These are phyloP conservation scores for Castanospermum australe DNA, from an alignment of 306 rosid species.

Conservation along the genomic window DNA sequence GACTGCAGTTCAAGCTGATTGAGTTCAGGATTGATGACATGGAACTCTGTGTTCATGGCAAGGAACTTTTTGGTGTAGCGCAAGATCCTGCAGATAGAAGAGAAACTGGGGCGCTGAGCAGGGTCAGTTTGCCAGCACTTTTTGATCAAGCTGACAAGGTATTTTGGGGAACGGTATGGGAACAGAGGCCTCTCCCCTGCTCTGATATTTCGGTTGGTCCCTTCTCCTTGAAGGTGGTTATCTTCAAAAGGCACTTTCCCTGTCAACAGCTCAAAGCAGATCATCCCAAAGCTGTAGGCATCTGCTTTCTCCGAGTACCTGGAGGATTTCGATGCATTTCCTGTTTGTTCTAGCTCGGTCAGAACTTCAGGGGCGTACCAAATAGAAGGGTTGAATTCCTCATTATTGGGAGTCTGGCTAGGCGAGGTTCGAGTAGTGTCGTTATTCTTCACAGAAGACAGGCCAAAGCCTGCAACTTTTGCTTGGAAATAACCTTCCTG, in stretches of 20 bases:
- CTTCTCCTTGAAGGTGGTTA: constrained; percentile 71
- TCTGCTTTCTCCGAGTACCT: constrained; percentile 84
- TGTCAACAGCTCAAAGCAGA: constrained; percentile 81
- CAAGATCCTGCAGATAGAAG: constrained; percentile 82
- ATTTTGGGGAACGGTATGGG: constrained; percentile 78
- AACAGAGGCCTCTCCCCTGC: constrained; percentile 95
- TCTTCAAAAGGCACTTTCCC: constrained; percentile 92
- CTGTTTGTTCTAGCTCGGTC: constrained; percentile 54
- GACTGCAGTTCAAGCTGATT: constrained; percentile 45
- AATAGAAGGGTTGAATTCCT: constrained; percentile 45
- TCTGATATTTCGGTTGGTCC: constrained; percentile 58
- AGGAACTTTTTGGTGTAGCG: constrained; percentile 80
- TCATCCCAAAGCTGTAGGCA: constrained; percentile 87
- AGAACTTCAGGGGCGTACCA: constrained; percentile 93
- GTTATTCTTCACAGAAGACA: constrained; percentile 32
- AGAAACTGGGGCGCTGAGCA: constrained; percentile 67
- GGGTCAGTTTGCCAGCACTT: constrained; percentile 92
- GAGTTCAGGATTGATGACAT: constrained; percentile 51
- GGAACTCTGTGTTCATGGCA: constrained; percentile 48
- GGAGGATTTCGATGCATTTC: background rate
- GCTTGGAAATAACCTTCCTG: constrained; percentile 77
- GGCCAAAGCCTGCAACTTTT: constrained; percentile 74
- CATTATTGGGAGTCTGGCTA: constrained; percentile 16
- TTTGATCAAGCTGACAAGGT: constrained; percentile 71
- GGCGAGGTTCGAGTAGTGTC: constrained; percentile 32